Evolutionary conservation across 129 eudicot species (phyloP), one percentile per base, ranked within the genome.

Genomic region (Mikania micrantha): DNA sequence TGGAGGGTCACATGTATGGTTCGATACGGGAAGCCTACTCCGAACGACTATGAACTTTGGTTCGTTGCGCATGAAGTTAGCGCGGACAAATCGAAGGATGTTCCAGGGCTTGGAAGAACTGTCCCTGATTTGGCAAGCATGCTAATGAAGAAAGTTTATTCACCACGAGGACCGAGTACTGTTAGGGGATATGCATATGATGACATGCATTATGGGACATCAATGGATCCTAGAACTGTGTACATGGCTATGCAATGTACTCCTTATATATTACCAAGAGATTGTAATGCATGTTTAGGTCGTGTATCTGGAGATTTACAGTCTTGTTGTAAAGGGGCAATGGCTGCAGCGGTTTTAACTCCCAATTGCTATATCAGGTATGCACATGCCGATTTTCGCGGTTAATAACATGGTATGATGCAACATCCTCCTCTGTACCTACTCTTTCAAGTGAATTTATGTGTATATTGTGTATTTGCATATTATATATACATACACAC

Each of bases 301-400:
- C 47, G 7, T 9, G 58, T 74, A 2, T 42, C 31, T 19, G 3
- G 20, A 0, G 32, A 19, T 4, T 5, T 82, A 9, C 64, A 70
- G 0, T 5, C 0, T 0, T 79, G 77, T 60, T 79, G 81, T 45
- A 25, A 20, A 1, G 79, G 69, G 5, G 57, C 13, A 21, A 40
- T 5, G 4, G 81, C 79, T 22, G 83, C 70, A 5, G 44, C 61
- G 36, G 48, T 83, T 16, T n/a, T 78, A 8, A 10, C 12, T 16
- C 80, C 82, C 2, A 86, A 79, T 54, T 86, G 93, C 40, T 8
- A 15, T 48, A 19, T 78, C 59, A 64, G 81, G 29, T 83, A 52
- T 15, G 80, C 81, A 27, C 39, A n/a, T 7, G 0, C 3, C 0
- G 36, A 64, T 40, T 64, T 64, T 24, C 66, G 66, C 2, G 17